phyloP scores from a whole-genome alignment of 805 yeast species.

The Vanderwaltozyma tropicalis region DNA sequence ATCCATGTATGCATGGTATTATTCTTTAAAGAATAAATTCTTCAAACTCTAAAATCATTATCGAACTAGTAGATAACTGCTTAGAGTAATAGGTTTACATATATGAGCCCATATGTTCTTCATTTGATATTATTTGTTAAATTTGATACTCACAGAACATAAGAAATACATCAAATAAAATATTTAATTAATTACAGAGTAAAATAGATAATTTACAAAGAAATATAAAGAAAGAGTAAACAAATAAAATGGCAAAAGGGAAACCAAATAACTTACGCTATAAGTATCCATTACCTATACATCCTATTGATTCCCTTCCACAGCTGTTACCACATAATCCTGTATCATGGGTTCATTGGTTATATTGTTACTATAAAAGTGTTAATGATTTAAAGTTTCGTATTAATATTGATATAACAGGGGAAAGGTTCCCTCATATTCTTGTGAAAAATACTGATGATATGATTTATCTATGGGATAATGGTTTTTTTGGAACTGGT shows the following conservation, averaged over 20 bases:
- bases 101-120: too few species aligned
- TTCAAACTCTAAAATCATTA: too few species aligned
- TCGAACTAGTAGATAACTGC: too few species aligned
- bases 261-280: slow-evolving; percentile 26
- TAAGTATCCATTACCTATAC: slow-evolving; percentile 50
- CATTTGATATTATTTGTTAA: too few species aligned
- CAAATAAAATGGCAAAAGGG: slow-evolving; percentile 32
- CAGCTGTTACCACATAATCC: slow-evolving; percentile 55
- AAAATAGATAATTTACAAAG: neutral
- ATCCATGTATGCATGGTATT: too few species aligned
- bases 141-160: too few species aligned
- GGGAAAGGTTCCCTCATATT: slow-evolving; percentile 22
- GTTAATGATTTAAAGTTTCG: slow-evolving; percentile 11
- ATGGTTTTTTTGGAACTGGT: slow-evolving; percentile 94
- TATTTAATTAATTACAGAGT: neutral
- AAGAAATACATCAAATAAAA: too few species aligned
- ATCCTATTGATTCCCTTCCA: slow-evolving; percentile 38
- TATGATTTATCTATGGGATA: slow-evolving; percentile 58
- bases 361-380: slow-evolving; percentile 26
- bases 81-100: too few species aligned
- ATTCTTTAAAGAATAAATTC: too few species aligned
- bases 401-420: slow-evolving; percentile 28
- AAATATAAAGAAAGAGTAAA: neutral
- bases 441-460: slow-evolving; percentile 33
- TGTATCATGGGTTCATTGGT: slow-evolving; percentile 46